A percentile compares a stretch with the other conserved stretches of the same genome.
These are phyloP conservation scores for Fragaria nilgerrensis DNA, from an alignment of 306 rosid genomes.

Conservation along the genomic window DNA sequence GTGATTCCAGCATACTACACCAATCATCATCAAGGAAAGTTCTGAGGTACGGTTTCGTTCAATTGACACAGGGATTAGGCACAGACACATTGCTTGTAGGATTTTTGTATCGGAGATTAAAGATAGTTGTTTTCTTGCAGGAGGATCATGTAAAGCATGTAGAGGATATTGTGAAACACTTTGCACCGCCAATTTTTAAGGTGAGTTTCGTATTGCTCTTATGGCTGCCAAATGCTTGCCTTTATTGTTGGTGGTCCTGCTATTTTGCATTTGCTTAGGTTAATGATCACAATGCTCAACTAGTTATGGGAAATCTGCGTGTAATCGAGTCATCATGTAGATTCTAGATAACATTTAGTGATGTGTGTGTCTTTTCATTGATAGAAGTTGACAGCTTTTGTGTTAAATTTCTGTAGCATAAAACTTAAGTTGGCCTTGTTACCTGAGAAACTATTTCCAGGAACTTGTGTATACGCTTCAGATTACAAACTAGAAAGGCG, in stretches of 20 bases:
- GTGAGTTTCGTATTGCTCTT: conserved; percentile 54
- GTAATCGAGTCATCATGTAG: background rate
- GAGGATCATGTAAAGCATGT: conserved; percentile 63
- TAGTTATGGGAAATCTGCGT: background rate
- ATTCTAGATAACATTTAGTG: background rate
- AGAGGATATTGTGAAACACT: conserved; percentile 55
- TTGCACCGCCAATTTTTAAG: conserved; percentile 76
- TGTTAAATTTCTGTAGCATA: background rate
- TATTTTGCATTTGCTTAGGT: background rate
- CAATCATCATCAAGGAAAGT: conserved; percentile 7
- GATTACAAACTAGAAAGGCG: background rate
- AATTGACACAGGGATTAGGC: background rate
- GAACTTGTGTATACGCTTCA: background rate
- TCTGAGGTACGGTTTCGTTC: conserved; percentile 41
- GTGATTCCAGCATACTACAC: conserved; percentile 30
- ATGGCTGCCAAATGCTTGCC: conserved; percentile 23
- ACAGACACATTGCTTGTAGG: conserved; percentile 4
- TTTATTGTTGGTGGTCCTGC: background rate
- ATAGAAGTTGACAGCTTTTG: background rate
- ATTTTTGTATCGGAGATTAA: background rate
- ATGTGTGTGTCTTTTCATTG: background rate
- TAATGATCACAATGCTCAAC: background rate
- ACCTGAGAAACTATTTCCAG: background rate
- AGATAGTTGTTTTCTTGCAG: conserved; percentile 37
- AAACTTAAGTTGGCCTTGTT: background rate